phyloP scores from a whole-genome alignment of 169 alveolate genomes.

The Eimeria necatrix region DNA sequence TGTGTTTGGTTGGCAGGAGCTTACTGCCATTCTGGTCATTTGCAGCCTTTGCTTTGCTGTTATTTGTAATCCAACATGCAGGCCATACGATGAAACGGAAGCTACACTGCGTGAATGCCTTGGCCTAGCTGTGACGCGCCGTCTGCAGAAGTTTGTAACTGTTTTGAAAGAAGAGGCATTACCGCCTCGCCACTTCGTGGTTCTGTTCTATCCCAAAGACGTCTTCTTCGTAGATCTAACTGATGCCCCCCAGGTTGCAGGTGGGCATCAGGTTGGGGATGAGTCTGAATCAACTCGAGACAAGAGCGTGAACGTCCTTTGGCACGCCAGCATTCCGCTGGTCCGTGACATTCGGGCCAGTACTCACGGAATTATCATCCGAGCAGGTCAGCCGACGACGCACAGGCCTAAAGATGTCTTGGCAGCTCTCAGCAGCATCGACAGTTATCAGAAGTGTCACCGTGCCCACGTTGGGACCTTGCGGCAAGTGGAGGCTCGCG shows the following conservation, averaged over 20 bases:
- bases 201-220: conserved; percentile 78
- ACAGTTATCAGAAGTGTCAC: neutral
- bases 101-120: conserved; percentile 76
- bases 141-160: conserved; percentile 70
- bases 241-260: conserved; percentile 32
- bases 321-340: conserved; percentile 77
- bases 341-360: conserved; percentile 75
- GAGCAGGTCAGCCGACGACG: conserved; percentile 50
- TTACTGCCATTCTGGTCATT: neutral
- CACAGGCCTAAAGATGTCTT: conserved; percentile 43
- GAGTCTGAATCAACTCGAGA: neutral
- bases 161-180: conserved; percentile 69
- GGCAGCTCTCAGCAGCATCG: conserved; percentile 18
- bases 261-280: conserved; percentile 21
- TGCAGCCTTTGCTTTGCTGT: neutral
- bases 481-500: conserved; percentile 48
- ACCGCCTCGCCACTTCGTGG: conserved; percentile 74
- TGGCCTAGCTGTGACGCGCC: conserved; percentile 75
- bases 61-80: conserved; percentile 5
- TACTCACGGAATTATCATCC: conserved; percentile 78
- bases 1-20: too few species aligned
- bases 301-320: conserved; percentile 18
- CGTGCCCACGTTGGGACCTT: neutral
- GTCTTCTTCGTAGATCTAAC: conserved; percentile 64
- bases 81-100: conserved; percentile 79